These are phyloP conservation scores for Epichloe baconii DNA, from an alignment of 2,329 filamentous ascomycete species.

Conservation along the genomic window DNA sequence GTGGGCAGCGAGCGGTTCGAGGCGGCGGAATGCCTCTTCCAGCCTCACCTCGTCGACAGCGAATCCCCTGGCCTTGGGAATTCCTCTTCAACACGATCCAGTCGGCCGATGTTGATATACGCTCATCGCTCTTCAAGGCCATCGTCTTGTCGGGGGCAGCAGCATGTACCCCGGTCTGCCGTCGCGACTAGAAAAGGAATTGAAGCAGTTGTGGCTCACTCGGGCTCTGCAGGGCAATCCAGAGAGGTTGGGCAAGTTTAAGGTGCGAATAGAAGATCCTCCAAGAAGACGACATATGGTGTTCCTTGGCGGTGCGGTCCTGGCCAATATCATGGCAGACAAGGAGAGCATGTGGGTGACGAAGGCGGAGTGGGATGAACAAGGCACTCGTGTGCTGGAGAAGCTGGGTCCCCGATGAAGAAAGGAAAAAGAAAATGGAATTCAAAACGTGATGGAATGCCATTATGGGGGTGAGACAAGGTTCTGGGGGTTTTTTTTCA, in stretches of 20 bases:
- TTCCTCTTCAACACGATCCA: conserved; percentile 99
- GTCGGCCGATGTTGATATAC: conserved; percentile 85
- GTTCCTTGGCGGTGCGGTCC: conserved; percentile 90
- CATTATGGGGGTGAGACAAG: background rate
- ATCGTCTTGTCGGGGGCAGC: conserved; percentile 94
- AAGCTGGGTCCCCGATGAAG: conserved; percentile 76
- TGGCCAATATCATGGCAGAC: conserved; percentile 98
- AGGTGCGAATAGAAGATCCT: conserved; percentile 97
- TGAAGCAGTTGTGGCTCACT: conserved; percentile 97
- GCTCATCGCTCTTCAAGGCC: conserved; percentile 88
- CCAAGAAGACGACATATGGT: conserved; percentile 96
- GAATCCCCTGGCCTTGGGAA: conserved; percentile 95
- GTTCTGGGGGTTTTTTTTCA: background rate
- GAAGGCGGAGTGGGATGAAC: conserved; percentile 93
- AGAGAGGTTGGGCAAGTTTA: conserved; percentile 94
- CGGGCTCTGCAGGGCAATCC: conserved; percentile 82
- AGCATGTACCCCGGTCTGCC: conserved; percentile 98
- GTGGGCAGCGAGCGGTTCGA: conserved; percentile 97
- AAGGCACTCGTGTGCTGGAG: conserved; percentile 71
- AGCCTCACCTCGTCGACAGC: conserved; percentile 93
- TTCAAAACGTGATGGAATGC: background rate
- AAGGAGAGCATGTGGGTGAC: conserved; percentile 99
- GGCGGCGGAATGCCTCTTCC: conserved; percentile 95
- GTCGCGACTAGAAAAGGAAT: conserved; percentile 89
- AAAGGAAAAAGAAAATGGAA: conserved; percentile 11